Conservation (phyloP, 768 basidiomycete species). For the Boletus tylopilopsis region DNA sequence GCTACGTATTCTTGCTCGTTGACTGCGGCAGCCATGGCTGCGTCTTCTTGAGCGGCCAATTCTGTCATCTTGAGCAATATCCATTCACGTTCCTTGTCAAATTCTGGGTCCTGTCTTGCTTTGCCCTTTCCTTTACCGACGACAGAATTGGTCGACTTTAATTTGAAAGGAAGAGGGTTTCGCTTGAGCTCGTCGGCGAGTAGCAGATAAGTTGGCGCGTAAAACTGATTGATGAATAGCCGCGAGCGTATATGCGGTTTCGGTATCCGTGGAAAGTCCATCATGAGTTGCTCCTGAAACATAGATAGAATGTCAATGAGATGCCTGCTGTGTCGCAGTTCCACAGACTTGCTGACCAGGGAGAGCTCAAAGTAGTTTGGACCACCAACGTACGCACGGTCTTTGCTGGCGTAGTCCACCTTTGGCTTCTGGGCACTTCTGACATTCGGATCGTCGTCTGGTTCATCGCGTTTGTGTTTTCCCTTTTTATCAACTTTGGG, state of each 20-base stretch:
- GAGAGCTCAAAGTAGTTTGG: conserved; percentile 47
- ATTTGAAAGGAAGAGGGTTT: conserved; percentile 34
- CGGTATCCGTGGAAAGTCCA: conserved; percentile 57
- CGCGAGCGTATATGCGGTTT: conserved; percentile 48
- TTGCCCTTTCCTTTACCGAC: conserved; percentile 41
- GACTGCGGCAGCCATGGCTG: conserved; percentile 30
- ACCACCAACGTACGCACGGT: conserved; percentile 43
- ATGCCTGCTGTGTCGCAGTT: neutral
- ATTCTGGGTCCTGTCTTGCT: conserved; percentile 41
- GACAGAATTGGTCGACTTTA: conserved; percentile 33
- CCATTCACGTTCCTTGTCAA: conserved; percentile 46
- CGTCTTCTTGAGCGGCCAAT: conserved; percentile 23
- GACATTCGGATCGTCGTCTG: conserved; percentile 15
- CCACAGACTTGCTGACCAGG: conserved; percentile 36
- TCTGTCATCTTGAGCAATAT: conserved; percentile 35
- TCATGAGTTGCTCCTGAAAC: conserved; percentile 47
- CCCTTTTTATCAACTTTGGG: conserved; percentile 51
- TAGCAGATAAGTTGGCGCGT: conserved; percentile 61
- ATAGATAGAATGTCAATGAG: neutral
- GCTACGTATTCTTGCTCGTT: conserved; percentile 44
- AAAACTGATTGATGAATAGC: conserved; percentile 42
- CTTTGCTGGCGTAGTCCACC: conserved; percentile 51
- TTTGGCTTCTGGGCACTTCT: conserved; percentile 37
- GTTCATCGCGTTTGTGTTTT: conserved; percentile 40
- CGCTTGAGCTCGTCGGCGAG: conserved; percentile 38